Base-by-base conservation (phyloP, 768 basidiomycete species). In the Lactarius hengduanensis region DNA sequence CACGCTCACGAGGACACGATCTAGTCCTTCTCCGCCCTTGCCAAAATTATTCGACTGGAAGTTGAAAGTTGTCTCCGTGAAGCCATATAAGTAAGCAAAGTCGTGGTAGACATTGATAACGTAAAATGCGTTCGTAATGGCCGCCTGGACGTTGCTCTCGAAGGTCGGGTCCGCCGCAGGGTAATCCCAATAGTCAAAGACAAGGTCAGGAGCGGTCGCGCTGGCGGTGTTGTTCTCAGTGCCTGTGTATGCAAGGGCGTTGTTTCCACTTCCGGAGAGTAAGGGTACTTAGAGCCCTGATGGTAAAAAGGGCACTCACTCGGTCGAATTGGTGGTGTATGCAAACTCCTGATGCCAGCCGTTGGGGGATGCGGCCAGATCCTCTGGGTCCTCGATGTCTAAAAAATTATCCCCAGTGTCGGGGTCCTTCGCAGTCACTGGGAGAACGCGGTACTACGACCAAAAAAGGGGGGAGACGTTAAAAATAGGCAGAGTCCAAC, bases 31-130 rank as follows among this genome's bases (percentile, higher is more conserved):
- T 47, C 47, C 47, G n/a, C 20, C 11, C 10, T 22, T 47, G n/a
- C 22, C 13, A 13, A 82, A 80, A 76, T 87, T 87, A 71, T 80
- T 77, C 43, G 76, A 77, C 74, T 87, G 86, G 79, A 87, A 87
- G 74, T 87, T 88, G 72, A 83, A 86, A 10, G 80, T 76, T 4
- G 69, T 67, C 74, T 86, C 85, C 47, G 84, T 86, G 74, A 88
- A 88, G 3, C 87, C 86, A 67, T 86, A 86, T 54, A 78, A 72
- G 73, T 84, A 80, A 22, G 72, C 64, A 11, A 47, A 22, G 11
- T 47, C 47, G 47, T 47, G 47, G 47, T 1, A 47, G 4, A 1
- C 0, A 47, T 89, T 90, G 71, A 80, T 78, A 38, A 86, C 76
- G 74, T 86, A 89, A 75, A 87, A 89, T 2, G 79, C 80, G 66